These are phyloP conservation scores for Arabidopsis hybrid DNA, from an alignment of 441 rosid species.

Conservation along the genomic window DNA sequence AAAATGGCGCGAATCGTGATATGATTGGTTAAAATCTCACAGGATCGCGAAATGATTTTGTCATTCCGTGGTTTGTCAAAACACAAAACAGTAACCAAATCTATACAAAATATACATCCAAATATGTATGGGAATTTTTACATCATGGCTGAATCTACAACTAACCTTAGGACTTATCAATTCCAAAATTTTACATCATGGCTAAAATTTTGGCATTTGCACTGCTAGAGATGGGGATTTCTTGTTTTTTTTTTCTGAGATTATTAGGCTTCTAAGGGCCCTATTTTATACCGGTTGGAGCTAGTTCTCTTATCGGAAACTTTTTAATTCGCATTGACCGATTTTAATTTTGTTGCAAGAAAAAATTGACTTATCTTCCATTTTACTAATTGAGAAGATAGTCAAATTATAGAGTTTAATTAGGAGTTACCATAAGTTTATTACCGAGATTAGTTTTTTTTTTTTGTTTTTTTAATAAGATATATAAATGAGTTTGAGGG, in stretches of 20 bases:
- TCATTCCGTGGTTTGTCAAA: background rate
- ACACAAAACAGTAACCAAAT: background rate
- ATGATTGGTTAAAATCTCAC: background rate
- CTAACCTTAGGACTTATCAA: background rate
- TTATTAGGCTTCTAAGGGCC: background rate
- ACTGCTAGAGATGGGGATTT: conserved; percentile 34
- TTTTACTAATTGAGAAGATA: too few species aligned
- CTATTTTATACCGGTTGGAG: background rate
- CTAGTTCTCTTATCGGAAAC: too few species aligned
- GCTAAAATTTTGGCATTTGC: conserved; percentile 32
- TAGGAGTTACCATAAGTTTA: too few species aligned
- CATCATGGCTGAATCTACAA: conserved; percentile 12
- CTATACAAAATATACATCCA: background rate
- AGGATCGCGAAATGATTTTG: background rate
- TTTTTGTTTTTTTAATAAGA: too few species aligned
- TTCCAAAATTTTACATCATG: background rate
- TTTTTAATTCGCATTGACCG: too few species aligned
- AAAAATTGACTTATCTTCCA: too few species aligned
- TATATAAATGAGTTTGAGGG: too few species aligned
- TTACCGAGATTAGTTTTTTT: too few species aligned
- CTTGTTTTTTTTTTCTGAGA: background rate
- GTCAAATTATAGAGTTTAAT: too few species aligned
- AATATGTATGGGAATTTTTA: background rate
- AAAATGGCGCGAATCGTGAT: background rate
- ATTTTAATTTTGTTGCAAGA: background rate